Conservation (phyloP, 1,139 yeast species). For the Meyerozyma sp. region DNA sequence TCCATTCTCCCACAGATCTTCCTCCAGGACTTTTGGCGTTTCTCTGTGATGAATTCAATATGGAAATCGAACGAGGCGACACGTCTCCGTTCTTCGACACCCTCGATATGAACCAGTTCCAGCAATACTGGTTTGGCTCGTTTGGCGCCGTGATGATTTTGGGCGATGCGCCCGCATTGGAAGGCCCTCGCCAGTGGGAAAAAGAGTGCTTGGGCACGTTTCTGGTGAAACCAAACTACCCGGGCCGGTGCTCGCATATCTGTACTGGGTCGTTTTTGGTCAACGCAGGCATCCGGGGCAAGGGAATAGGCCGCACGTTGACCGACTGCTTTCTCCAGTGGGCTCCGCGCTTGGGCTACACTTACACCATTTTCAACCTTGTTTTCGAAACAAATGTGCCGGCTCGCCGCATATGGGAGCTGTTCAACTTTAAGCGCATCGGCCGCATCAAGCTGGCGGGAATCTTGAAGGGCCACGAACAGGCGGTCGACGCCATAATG, state of each 20-base stretch:
- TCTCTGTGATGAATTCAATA: conserved; percentile 85
- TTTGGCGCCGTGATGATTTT: conserved; percentile 84
- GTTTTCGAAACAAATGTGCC: conserved; percentile 87
- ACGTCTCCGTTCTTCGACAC: conserved; percentile 82
- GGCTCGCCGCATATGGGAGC: conserved; percentile 74
- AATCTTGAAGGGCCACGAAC: conserved; percentile 73
- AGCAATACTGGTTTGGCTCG: conserved; percentile 79
- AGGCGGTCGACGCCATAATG: conserved; percentile 76
- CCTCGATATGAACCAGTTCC: conserved; percentile 66
- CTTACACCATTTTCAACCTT: conserved; percentile 75
- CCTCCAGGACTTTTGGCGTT: conserved; percentile 79
- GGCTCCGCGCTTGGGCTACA: conserved; percentile 87
- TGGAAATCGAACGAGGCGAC: conserved; percentile 87
- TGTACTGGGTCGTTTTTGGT: conserved; percentile 88
- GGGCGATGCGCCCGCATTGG: conserved; percentile 61
- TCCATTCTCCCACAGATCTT: conserved; percentile 54
- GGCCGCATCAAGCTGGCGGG: conserved; percentile 86
- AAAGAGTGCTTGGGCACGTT: conserved; percentile 86
- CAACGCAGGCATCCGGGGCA: conserved; percentile 88
- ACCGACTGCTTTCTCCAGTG: conserved; percentile 82
- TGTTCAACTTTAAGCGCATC: conserved; percentile 68
- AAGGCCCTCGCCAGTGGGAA: conserved; percentile 73
- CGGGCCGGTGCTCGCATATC: conserved; percentile 91
- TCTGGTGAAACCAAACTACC: conserved; percentile 79
- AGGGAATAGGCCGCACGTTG: conserved; percentile 82